phyloP scores from a whole-genome alignment of 225 moss, liverwort and hornwort species.

The Sphagnum tenellum region DNA sequence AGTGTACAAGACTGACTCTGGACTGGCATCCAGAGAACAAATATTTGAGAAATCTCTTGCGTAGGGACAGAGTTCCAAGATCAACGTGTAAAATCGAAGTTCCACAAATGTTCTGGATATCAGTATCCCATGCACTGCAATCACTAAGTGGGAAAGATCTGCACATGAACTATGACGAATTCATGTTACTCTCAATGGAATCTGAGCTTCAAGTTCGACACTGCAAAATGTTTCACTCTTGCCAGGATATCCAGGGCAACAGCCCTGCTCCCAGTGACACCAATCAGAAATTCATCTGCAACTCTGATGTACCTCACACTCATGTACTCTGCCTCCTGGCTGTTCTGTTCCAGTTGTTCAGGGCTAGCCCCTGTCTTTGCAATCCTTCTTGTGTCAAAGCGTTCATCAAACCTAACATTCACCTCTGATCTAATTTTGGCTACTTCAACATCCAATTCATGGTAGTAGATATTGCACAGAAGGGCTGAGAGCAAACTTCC shows the following conservation, averaged over 20 bases:
- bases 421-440: constrained; percentile 15
- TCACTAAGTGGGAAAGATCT: too few species aligned
- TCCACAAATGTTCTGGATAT: too few species aligned
- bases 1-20: too few species aligned
- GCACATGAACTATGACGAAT: too few species aligned
- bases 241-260: constrained; percentile 28
- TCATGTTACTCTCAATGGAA: neutral
- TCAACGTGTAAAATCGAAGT: too few species aligned
- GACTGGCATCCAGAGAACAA: too few species aligned
- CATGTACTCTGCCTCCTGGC: constrained; percentile 2
- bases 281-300: constrained; percentile 43
- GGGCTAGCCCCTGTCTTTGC: neutral
- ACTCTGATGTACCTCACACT: constrained; percentile 43
- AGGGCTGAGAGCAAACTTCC: constrained; percentile 31
- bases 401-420: constrained; percentile 23
- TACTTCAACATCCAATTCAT: constrained; percentile 39
- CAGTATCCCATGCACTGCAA: too few species aligned
- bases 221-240: constrained; percentile 22
- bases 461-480: constrained; percentile 34
- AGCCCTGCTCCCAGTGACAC: constrained; percentile 34
- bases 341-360: neutral
- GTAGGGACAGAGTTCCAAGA: too few species aligned
- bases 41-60: too few species aligned
- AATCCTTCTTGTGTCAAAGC: too few species aligned
- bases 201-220: constrained; percentile 15